phyloP scores from a whole-genome alignment of 169 alveolate species.

The Neospora caninum region DNA sequence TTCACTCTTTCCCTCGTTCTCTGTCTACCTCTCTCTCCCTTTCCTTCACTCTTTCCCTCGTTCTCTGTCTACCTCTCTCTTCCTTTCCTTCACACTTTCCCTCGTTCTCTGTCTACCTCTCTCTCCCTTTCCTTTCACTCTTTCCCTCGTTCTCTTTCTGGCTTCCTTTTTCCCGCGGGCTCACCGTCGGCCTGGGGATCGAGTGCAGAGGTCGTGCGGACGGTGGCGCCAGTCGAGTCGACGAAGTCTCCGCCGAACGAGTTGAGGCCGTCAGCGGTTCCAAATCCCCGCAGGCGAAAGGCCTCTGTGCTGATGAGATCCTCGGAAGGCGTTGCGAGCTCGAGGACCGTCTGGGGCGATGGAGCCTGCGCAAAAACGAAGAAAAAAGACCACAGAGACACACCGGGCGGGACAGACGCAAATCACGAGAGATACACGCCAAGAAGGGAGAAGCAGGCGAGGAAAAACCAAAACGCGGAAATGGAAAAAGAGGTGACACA shows the following conservation, averaged over 20 bases:
- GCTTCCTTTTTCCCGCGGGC: no score
- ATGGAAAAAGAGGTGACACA: not conserved
- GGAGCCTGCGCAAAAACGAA: not conserved
- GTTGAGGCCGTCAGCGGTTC: slow-evolving; percentile 48
- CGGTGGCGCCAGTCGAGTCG: not conserved
- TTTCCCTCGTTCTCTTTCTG: no score
- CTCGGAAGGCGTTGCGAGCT: slow-evolving; percentile 7
- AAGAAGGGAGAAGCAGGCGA: not conserved
- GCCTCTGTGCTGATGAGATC: slow-evolving; percentile 40
- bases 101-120: no score
- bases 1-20: no score
- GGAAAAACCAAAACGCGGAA: not conserved
- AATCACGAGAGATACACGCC: not conserved
- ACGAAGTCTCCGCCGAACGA: slow-evolving; percentile 38
- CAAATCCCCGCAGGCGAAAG: slow-evolving; percentile 50
- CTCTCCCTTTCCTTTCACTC: no score
- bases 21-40: no score
- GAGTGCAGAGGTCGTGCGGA: not conserved
- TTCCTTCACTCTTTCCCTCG: no score
- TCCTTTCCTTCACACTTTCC: no score
- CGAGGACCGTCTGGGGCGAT: not conserved
- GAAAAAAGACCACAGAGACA: not conserved
- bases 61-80: no score
- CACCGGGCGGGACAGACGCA: not conserved
- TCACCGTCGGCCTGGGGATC: no score